Conservation (phyloP, 2,329 filamentous ascomycete genomes). For the Hysterium pulicare region DNA sequence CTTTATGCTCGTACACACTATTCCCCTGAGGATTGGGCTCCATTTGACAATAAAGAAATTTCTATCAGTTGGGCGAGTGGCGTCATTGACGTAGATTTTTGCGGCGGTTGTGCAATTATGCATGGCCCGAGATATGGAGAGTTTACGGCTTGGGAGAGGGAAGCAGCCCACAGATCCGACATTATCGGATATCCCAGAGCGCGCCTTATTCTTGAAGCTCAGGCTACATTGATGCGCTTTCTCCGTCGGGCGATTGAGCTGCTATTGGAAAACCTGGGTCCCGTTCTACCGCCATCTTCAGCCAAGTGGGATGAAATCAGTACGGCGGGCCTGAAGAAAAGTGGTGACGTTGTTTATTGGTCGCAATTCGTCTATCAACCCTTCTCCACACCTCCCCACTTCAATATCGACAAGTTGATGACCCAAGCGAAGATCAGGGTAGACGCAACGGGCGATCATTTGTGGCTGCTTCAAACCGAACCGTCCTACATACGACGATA, state of each 20-base stretch:
- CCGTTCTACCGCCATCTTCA: background rate
- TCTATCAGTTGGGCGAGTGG: background rate
- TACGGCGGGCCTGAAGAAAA: conserved; percentile 6
- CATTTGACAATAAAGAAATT: conserved; percentile 6
- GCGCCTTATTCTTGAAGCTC: conserved; percentile 16
- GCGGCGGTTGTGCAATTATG: conserved; percentile 5
- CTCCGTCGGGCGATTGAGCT: conserved; percentile 9
- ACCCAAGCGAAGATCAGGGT: conserved; percentile 9
- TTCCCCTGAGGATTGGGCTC: conserved; percentile 5
- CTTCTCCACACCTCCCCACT: conserved; percentile 12
- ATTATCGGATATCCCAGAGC: conserved; percentile 19
- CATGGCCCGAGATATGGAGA: conserved; percentile 11
- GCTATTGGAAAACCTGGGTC: conserved; percentile 5
- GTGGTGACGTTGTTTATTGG: conserved; percentile 9
- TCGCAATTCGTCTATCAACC: conserved; percentile 11
- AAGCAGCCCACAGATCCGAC: conserved; percentile 12
- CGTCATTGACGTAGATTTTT: conserved; percentile 7
- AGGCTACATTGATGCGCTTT: conserved; percentile 12
- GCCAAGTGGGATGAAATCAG: conserved; percentile 7
- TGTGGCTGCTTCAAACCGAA: conserved; percentile 22
- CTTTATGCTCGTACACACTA: conserved; percentile 6
- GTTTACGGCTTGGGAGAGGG: conserved; percentile 11
- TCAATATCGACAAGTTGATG: conserved; percentile 13
- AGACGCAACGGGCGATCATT: conserved; percentile 16
- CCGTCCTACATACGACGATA: conserved; percentile 13